A percentile compares a stretch with the other conserved stretches of the same genome.
Conservation (phyloP, 2,329 filamentous ascomycete genomes). For the Microsporum audouinii region DNA sequence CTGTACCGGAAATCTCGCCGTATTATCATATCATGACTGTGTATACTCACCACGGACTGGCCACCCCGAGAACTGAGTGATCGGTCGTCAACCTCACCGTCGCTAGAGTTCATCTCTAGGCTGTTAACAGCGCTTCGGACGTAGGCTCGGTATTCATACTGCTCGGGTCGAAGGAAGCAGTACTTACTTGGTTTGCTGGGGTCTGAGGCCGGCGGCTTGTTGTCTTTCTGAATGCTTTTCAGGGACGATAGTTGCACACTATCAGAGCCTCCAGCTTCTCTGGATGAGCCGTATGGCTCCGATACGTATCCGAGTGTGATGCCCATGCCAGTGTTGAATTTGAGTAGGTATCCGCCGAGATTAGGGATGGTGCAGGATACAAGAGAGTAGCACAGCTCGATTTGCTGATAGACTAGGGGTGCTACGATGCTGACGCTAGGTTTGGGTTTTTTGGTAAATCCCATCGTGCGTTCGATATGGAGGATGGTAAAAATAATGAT, state of each 20-base stretch:
- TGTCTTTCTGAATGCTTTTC: not conserved
- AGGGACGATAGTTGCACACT: not conserved
- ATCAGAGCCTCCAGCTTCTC: not conserved
- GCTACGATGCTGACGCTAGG: slow-evolving; percentile 1
- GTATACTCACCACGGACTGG: not conserved
- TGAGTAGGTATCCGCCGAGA: not conserved
- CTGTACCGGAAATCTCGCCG: not conserved
- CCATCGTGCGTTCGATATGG: not conserved
- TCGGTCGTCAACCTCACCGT: not conserved
- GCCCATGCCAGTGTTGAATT: not conserved
- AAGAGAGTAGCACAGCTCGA: not conserved
- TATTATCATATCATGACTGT: slow-evolving; percentile 1
- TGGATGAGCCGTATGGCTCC: not conserved
- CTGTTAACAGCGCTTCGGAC: not conserved
- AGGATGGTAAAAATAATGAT: not conserved
- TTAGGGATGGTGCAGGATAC: not conserved
- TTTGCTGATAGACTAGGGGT: not conserved
- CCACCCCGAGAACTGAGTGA: not conserved
- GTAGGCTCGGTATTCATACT: slow-evolving; percentile 2
- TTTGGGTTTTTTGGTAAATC: not conserved
- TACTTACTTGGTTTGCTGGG: not conserved
- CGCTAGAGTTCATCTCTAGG: not conserved
- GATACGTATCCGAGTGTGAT: not conserved
- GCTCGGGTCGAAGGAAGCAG: not conserved
- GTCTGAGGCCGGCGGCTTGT: not conserved